These are phyloP conservation scores for Closterium sp. DNA, from an alignment of 139 green algal species.

Conservation along the genomic window DNA sequence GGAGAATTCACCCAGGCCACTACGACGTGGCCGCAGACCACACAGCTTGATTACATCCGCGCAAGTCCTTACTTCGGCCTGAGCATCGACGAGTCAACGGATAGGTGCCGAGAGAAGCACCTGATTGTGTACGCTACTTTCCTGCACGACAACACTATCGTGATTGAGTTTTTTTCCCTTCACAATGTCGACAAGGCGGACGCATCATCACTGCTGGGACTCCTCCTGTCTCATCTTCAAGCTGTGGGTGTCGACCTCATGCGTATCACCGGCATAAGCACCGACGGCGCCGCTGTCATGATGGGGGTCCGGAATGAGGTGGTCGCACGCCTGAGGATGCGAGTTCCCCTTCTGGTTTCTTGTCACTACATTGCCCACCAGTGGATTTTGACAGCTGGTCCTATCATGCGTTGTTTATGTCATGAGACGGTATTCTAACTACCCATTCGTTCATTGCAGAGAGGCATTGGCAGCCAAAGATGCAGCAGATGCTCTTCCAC, in stretches of 20 bases:
- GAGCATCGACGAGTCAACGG: background rate
- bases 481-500: background rate
- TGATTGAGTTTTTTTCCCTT: background rate
- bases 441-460: background rate
- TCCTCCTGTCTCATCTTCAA: background rate
- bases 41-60: background rate
- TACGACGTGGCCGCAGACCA: background rate
- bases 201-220: background rate
- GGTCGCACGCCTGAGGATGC: background rate
- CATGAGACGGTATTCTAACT: background rate
- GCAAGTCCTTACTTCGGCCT: background rate
- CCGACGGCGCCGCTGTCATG: background rate
- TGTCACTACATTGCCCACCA: background rate
- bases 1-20: background rate
- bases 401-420: too few relatives aligned
- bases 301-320: background rate
- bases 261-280: background rate
- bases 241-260: background rate
- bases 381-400: too few relatives aligned
- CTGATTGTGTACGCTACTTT: background rate
- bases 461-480: background rate
- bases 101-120: background rate
- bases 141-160: background rate
- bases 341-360: background rate
- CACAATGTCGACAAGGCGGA: background rate